phyloP scores from a whole-genome alignment of 257 asterid genomes.

The Perilla frutescens region DNA sequence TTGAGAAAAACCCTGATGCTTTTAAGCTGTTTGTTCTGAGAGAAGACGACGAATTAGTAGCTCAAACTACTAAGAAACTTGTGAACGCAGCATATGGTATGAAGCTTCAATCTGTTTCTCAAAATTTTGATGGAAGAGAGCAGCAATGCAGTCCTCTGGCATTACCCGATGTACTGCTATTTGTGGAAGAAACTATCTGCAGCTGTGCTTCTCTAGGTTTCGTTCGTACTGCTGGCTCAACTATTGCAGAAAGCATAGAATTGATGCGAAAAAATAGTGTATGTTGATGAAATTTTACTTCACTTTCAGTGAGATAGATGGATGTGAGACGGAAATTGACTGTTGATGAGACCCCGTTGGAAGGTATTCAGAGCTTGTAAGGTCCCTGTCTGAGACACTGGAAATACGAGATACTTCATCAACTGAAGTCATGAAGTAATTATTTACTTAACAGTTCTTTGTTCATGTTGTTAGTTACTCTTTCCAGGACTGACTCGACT shows the following conservation, averaged over 20 bases:
- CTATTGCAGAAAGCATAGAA: conserved; percentile 77
- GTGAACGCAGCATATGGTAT: conserved; percentile 36
- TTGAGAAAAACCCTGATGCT: conserved; percentile 55
- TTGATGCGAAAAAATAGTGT: conserved; percentile 61
- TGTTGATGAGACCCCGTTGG: conserved; percentile 8
- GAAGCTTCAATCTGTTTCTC: conserved; percentile 43
- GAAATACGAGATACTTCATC: neutral
- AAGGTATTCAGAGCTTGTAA: neutral
- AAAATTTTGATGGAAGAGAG: conserved; percentile 34
- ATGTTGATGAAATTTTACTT: conserved; percentile 46
- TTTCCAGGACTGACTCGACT: too few relatives aligned
- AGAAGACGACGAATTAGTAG: conserved; percentile 62
- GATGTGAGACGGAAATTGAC: neutral
- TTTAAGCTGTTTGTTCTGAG: conserved; percentile 59
- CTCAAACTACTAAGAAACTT: conserved; percentile 60
- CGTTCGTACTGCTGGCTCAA: conserved; percentile 88
- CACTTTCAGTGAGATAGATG: conserved; percentile 8
- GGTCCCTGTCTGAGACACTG: neutral
- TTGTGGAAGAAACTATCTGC: conserved; percentile 73
- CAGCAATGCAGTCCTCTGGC: conserved; percentile 49
- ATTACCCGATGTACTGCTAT: conserved; percentile 63
- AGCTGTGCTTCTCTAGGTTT: conserved; percentile 95
- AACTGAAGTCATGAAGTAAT: neutral
- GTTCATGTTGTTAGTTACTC: neutral
- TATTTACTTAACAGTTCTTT: neutral